phyloP scores from a whole-genome alignment of 2,329 filamentous ascomycete genomes.

The Pochonia chlamydosporia region DNA sequence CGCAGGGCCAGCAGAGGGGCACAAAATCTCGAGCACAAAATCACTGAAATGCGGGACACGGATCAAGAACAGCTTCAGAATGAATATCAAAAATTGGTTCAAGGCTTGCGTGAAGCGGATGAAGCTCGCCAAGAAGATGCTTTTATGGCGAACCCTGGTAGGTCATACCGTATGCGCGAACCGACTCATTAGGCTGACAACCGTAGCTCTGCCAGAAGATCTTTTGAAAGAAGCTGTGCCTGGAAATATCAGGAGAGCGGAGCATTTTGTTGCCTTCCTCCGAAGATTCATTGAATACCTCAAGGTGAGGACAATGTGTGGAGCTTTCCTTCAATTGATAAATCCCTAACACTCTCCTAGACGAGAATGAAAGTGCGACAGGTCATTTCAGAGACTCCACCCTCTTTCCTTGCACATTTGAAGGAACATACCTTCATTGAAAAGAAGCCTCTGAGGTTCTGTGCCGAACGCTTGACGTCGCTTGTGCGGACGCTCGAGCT shows the following conservation, averaged over 20 bases:
- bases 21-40: slow-evolving; percentile 83
- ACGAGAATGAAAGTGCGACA: slow-evolving; percentile 98
- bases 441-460: slow-evolving; percentile 89
- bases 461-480: slow-evolving; percentile 88
- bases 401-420: slow-evolving; percentile 86
- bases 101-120: slow-evolving; percentile 82
- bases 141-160: slow-evolving; percentile 88
- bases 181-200: slow-evolving; percentile 13
- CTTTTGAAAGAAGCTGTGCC: slow-evolving; percentile 92
- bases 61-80: slow-evolving; percentile 92
- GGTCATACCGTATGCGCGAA: slow-evolving; percentile 1
- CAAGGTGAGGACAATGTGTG: slow-evolving; percentile 43
- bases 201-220: slow-evolving; percentile 77
- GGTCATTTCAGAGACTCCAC: slow-evolving; percentile 93
- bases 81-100: slow-evolving; percentile 92
- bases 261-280: slow-evolving; percentile 92
- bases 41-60: slow-evolving; percentile 90
- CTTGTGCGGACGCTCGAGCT: slow-evolving; percentile 91
- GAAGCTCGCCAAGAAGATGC: slow-evolving; percentile 88
- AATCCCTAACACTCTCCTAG: slow-evolving; percentile 27
- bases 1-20: slow-evolving; percentile 87
- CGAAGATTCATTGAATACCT: slow-evolving; percentile 97
- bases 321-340: not conserved
- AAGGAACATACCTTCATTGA: slow-evolving; percentile 98
- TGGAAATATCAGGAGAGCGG: slow-evolving; percentile 90